These are phyloP conservation scores for Acanthamoeba healyi DNA, from an alignment of 208 protist species.

Conservation along the genomic window DNA sequence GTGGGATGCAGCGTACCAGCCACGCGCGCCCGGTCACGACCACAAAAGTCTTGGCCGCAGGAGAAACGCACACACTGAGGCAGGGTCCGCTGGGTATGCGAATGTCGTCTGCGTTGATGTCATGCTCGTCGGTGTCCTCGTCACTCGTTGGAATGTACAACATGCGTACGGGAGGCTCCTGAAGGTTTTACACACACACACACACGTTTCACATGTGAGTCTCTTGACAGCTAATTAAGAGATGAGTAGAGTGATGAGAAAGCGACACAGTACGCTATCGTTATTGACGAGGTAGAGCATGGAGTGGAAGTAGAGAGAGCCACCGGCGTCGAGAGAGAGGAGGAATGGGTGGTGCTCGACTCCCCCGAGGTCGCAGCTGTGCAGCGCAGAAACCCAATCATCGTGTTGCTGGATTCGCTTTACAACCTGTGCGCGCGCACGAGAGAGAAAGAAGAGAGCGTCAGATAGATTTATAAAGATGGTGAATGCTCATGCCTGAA, in stretches of 20 bases:
- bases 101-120: constrained; percentile 51
- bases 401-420: constrained; percentile 20
- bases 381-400: constrained; percentile 14
- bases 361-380: constrained; percentile 61
- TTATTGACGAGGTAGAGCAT: constrained; percentile 33
- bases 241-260: background rate
- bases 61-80: constrained; percentile 34
- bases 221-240: background rate
- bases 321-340: constrained; percentile 4
- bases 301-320: constrained; percentile 41
- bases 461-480: no score
- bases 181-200: background rate
- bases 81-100: background rate
- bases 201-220: no score
- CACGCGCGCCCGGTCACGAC: background rate
- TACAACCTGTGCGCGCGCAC: background rate
- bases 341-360: constrained; percentile 44
- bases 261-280: background rate
- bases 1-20: background rate
- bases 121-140: constrained; percentile 22
- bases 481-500: background rate
- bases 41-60: constrained; percentile 30
- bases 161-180: background rate
- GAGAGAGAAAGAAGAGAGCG: background rate
- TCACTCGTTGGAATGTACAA: background rate